Conservation (phyloP, 495 filamentous ascomycete species). For the Penicillium silybi region DNA sequence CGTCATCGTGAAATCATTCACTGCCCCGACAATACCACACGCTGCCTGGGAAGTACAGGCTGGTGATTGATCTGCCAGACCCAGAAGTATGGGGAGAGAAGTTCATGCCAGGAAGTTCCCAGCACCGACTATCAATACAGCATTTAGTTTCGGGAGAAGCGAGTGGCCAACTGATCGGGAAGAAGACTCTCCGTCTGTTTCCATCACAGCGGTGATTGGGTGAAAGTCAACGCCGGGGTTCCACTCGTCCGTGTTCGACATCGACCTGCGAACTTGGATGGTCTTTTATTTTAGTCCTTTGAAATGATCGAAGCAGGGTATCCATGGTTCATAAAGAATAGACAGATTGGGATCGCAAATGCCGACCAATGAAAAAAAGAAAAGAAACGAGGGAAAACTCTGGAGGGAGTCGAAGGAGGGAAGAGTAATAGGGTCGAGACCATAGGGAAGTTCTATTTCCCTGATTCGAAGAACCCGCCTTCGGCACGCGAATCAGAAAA, state of each 20-base stretch:
- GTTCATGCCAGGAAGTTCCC: background rate
- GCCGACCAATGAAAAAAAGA: background rate
- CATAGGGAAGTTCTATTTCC: background rate
- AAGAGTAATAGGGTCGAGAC: background rate
- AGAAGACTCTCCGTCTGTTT: constrained; percentile 5
- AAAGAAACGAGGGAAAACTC: background rate
- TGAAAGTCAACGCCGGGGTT: background rate
- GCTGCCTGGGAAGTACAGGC: background rate
- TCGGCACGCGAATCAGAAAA: background rate
- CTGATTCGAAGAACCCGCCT: background rate
- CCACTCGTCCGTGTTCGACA: constrained; percentile 12
- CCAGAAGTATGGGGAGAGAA: background rate
- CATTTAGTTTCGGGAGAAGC: background rate
- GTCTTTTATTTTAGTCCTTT: background rate
- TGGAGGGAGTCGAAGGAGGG: background rate
- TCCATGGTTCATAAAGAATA: too few relatives aligned
- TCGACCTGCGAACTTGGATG: constrained; percentile 7
- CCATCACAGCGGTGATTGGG: constrained; percentile 2
- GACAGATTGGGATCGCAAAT: too few relatives aligned
- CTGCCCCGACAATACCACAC: background rate
- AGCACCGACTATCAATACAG: background rate
- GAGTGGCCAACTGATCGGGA: constrained; percentile 10
- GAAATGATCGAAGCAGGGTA: too few relatives aligned
- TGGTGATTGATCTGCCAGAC: background rate
- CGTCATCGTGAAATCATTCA: constrained; percentile 26